Percentiles rank a stretch among this genome's conserved stretches.
Conservation (phyloP, 2,329 filamentous ascomycete species). For the Neodidymelliopsis sp. region DNA sequence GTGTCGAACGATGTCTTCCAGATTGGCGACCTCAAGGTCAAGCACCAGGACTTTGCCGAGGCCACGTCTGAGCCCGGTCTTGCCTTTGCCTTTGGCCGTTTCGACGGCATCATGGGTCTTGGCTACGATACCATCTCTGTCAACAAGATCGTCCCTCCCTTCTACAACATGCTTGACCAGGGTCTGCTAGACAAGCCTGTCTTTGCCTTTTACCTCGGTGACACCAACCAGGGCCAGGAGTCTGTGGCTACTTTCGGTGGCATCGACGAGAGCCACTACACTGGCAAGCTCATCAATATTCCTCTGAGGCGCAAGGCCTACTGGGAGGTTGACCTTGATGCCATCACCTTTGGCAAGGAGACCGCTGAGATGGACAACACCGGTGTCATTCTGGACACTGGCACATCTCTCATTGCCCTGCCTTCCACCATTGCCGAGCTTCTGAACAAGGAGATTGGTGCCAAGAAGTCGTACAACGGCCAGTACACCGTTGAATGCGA, state of each 20-base stretch:
- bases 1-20: slow-evolving; percentile 86
- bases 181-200: slow-evolving; percentile 88
- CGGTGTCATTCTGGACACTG: slow-evolving; percentile 96
- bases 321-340: slow-evolving; percentile 97
- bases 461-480: slow-evolving; percentile 96
- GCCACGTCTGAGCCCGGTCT: slow-evolving; percentile 94
- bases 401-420: slow-evolving; percentile 95
- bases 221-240: slow-evolving; percentile 72
- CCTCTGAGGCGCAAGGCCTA: slow-evolving; percentile 98
- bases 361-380: slow-evolving; percentile 91
- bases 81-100: slow-evolving; percentile 96
- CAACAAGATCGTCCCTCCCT: slow-evolving; percentile 91
- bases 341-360: slow-evolving; percentile 86
- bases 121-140: slow-evolving; percentile 97
- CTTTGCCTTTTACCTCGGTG: slow-evolving; percentile 95
- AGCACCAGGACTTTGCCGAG: slow-evolving; percentile 94
- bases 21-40: slow-evolving; percentile 88
- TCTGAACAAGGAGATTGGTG: slow-evolving; percentile 95
- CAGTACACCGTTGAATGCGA: slow-evolving; percentile 94
- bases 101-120: slow-evolving; percentile 95
- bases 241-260: slow-evolving; percentile 93
- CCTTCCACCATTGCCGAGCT: slow-evolving; percentile 92
- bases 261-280: slow-evolving; percentile 80
- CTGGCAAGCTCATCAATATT: slow-evolving; percentile 88
- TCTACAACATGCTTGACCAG: slow-evolving; percentile 95